Evolutionary conservation across 1,284 basidiomycete genomes (phyloP).

Genomic region (Ustilago nuda): DNA sequence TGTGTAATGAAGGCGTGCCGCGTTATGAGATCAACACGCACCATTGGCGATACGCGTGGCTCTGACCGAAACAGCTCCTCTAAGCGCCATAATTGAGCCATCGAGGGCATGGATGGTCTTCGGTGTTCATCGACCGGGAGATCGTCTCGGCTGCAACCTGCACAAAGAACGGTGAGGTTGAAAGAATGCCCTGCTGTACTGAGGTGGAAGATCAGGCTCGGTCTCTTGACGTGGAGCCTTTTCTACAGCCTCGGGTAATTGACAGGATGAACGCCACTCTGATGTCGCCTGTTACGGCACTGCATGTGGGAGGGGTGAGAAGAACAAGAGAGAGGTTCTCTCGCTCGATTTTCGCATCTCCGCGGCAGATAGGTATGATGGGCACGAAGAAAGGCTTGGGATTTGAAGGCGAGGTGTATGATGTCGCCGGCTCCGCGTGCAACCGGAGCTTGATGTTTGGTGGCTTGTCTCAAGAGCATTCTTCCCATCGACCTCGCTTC

Average conservation of each 20-base stretch:
- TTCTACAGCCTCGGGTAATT: neutral
- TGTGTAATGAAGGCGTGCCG: neutral
- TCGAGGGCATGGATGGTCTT: neutral
- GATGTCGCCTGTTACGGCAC: neutral
- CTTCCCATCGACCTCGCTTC: neutral
- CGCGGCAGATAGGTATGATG: neutral
- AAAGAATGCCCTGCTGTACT: neutral
- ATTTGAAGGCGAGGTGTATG: neutral
- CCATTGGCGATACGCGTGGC: neutral
- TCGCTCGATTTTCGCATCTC: no score
- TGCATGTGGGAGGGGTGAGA: no score
- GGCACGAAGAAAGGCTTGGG: slow-evolving; percentile 17
- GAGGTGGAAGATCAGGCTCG: slow-evolving; percentile 5
- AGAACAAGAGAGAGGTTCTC: no score
- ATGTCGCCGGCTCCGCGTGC: slow-evolving; percentile 23
- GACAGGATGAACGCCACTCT: neutral
- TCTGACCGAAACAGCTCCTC: neutral
- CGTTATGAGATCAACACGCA: neutral
- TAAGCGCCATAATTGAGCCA: neutral
- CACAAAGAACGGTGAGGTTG: neutral
- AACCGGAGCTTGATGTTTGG: neutral
- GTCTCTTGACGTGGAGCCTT: slow-evolving; percentile 10
- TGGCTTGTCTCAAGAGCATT: neutral
- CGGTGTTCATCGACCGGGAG: neutral
- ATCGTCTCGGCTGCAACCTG: neutral